phyloP scores from a whole-genome alignment of 2,329 filamentous ascomycete species.

The Diaporthe velutina region DNA sequence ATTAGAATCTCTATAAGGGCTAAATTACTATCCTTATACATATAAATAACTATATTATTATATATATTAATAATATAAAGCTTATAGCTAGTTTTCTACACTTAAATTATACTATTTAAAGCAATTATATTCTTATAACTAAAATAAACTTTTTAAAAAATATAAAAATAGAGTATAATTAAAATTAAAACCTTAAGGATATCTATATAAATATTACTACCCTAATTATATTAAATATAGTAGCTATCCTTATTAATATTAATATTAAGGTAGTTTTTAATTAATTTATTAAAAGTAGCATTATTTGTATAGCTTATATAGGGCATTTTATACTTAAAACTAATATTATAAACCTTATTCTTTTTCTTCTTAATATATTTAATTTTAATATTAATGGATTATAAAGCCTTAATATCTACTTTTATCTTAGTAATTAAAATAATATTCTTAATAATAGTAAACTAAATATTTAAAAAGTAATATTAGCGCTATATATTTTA shows the following conservation, averaged over 20 bases:
- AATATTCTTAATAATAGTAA: too few relatives aligned
- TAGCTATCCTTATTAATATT: not conserved
- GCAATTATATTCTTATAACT: too few relatives aligned
- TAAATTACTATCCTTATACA: not conserved
- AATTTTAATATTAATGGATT: too few relatives aligned
- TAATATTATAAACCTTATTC: too few relatives aligned
- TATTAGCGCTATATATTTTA: not conserved
- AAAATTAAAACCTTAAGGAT: too few relatives aligned
- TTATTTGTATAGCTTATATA: not conserved
- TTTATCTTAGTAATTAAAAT: too few relatives aligned
- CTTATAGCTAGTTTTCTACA: not conserved
- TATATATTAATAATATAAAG: not conserved
- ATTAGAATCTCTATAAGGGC: not conserved
- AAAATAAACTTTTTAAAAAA: too few relatives aligned
- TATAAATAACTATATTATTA: not conserved
- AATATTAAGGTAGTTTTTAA: not conserved
- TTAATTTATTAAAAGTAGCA: not conserved
- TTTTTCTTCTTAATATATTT: too few relatives aligned
- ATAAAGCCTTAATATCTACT: too few relatives aligned
- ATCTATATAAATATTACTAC: not conserved
- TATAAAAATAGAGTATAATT: too few relatives aligned
- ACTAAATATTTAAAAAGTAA: not conserved
- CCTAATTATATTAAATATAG: not conserved
- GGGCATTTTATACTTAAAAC: too few relatives aligned
- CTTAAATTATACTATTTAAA: not conserved